Evolutionary conservation across 225 moss, liverwort and hornwort genomes (phyloP).

Genomic region (Pseudisothecium myosuroides): DNA sequence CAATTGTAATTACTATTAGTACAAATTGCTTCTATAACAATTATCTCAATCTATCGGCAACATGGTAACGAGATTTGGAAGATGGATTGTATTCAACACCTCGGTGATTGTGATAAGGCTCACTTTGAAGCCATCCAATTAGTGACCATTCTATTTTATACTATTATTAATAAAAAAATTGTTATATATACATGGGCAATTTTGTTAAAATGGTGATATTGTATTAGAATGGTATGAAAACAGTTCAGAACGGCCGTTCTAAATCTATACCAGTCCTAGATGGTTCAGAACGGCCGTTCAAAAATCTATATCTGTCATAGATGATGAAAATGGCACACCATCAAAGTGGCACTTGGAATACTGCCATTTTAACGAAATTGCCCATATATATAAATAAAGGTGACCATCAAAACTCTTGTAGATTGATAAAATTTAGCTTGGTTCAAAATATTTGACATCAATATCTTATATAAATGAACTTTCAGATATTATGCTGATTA

Average conservation of each 20-base stretch:
- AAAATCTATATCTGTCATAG: too few relatives aligned
- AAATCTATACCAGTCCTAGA: too few relatives aligned
- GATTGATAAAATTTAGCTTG: neutral
- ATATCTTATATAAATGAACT: neutral
- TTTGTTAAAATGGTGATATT: too few relatives aligned
- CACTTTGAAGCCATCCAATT: neutral
- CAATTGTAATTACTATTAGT: too few relatives aligned
- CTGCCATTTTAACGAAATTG: too few relatives aligned
- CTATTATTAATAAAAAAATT: neutral
- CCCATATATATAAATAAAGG: neutral
- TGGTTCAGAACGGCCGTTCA: too few relatives aligned
- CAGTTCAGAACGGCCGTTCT: too few relatives aligned
- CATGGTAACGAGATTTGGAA: fast-evolving
- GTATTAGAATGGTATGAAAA: too few relatives aligned
- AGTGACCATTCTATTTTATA: neutral
- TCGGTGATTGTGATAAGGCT: neutral
- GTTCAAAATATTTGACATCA: too few relatives aligned
- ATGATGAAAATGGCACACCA: too few relatives aligned
- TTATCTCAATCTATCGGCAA: neutral
- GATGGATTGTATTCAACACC: neutral
- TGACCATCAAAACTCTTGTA: neutral
- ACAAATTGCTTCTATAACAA: too few relatives aligned
- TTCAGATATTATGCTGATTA: neutral
- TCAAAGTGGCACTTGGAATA: too few relatives aligned
- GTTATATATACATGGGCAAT: neutral